Evolutionary conservation across 2,329 filamentous ascomycete species (phyloP), one percentile per base, ranked within the genome.

Genomic region (Xylariaceae sp.): DNA sequence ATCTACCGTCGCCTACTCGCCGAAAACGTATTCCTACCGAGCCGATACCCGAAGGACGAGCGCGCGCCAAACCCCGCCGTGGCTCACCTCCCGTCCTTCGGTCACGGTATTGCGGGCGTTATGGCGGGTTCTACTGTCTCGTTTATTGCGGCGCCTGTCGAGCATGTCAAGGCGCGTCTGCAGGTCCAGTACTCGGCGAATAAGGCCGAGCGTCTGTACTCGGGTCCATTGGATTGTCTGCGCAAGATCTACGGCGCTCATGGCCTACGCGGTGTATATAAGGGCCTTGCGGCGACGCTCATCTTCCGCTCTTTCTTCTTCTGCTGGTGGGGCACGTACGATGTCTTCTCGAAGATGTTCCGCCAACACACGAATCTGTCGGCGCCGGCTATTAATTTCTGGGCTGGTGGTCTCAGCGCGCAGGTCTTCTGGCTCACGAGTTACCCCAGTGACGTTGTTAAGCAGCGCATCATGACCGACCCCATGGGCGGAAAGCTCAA

Each of bases 321-420:
- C 81, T 94, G 88, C 78, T 97, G 92, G 92, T 99, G 94, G 94
- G 87, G 87, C n/a, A 89, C 86, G 61, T 99, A 99, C 77, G 93
- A 97, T 69, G 67, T 96, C 35, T 82, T 97, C 66, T 89, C 90
- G 4, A 80, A 84, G 18, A 76, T 81, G 60, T 78, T 97, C 71
- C 78, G 83, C 57, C 74, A 83, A 15, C 78, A 85, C 67, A 96
- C 92, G 2, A 75, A 67, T 10, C 77, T 97, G 56, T 88, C 88
- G 56, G 84, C 85, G 0, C 91, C 94, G 0, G 87, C 87, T 1
- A 81, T 97, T 70, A 97, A 97, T 73, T 99, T 99, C 78, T 97
- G 93, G 93, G 93, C 94, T 0, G 94, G 94, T 2, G 94, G 94
- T 0, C 77, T 97, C 55, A 92, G 88, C 52, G 94, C 94, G 0